These are phyloP conservation scores for Rubia peregrina DNA, from an alignment of 305 asterid genomes.

Conservation along the genomic window DNA sequence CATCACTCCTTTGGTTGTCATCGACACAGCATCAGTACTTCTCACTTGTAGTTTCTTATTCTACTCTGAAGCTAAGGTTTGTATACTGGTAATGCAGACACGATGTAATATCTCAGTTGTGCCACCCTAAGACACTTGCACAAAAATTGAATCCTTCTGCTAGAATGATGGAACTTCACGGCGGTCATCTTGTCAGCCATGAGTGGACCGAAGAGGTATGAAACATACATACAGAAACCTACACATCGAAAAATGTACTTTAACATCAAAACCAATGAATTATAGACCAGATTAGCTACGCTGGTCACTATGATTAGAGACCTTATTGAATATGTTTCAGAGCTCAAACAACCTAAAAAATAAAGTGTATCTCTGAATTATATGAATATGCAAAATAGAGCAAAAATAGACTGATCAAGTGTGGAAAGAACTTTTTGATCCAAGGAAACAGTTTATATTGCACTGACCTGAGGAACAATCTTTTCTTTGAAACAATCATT, in stretches of 20 bases:
- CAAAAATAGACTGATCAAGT: background rate
- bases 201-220: conserved; percentile 92
- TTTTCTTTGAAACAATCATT: background rate
- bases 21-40: conserved; percentile 6
- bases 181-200: conserved; percentile 93
- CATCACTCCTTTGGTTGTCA: conserved; percentile 6
- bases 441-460: background rate
- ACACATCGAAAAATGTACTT: background rate
- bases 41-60: background rate
- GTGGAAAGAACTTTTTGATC: background rate
- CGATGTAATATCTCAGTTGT: conserved; percentile 83
- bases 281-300: too few species aligned
- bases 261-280: background rate
- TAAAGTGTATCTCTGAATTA: too few species aligned
- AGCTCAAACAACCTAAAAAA: too few species aligned
- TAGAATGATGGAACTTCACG: conserved; percentile 90
- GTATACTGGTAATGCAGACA: conserved; percentile 38
- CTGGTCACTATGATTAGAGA: too few species aligned
- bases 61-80: conserved; percentile 19
- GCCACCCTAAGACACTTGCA: conserved; percentile 78
- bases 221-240: background rate
- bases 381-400: background rate
- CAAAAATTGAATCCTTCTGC: conserved; percentile 71
- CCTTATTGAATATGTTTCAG: too few species aligned
- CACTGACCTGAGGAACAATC: background rate